These are phyloP conservation scores for Cornus kousa DNA, from an alignment of 148 eudicot species.

Conservation along the genomic window DNA sequence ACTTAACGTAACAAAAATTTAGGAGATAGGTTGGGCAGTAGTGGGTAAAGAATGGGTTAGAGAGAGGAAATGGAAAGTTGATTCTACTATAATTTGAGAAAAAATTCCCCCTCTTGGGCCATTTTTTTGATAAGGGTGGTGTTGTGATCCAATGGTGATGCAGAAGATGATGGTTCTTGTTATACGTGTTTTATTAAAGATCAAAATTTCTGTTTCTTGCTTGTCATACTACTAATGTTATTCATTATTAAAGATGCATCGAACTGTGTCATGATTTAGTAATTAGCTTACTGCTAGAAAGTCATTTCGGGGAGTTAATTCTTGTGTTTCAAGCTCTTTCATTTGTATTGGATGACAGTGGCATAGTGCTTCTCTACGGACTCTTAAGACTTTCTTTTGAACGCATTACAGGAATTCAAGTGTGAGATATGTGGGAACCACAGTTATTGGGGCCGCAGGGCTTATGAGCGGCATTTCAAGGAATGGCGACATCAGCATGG, in stretches of 20 bases:
- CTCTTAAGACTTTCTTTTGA: neutral
- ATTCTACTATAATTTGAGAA: no score
- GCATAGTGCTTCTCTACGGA: neutral
- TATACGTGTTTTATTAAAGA: no score
- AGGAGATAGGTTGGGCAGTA: no score
- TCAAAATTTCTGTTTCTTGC: no score
- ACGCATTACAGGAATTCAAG: constrained; percentile 73
- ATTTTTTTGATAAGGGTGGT: no score
- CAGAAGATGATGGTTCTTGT: no score
- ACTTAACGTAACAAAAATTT: no score
- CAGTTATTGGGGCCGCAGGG: constrained; percentile 98
- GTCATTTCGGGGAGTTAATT: neutral
- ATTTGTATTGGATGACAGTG: neutral
- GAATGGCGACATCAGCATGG: constrained; percentile 99
- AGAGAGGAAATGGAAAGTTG: no score
- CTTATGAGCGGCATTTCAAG: constrained; percentile 95
- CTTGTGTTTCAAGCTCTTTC: neutral
- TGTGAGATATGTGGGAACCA: constrained; percentile 98
- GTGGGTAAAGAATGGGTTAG: no score
- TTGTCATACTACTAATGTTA: neutral
- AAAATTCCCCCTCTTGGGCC: no score
- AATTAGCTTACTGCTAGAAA: neutral
- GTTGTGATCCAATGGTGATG: no score
- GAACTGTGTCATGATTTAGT: neutral
- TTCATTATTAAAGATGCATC: neutral